Evolutionary conservation across 306 rosid genomes (phyloP).

Genomic region (Sophora flavescens): DNA sequence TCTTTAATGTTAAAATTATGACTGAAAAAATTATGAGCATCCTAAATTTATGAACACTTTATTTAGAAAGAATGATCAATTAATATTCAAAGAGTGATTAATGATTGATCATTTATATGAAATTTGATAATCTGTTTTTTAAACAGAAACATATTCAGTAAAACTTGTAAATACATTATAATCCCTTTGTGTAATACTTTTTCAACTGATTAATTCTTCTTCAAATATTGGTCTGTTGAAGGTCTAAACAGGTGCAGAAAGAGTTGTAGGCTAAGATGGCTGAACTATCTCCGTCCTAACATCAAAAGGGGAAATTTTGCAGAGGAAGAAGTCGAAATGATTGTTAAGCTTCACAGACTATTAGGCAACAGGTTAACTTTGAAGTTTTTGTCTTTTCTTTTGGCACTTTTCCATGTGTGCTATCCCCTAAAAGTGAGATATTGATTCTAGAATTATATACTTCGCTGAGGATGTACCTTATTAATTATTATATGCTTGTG

Average conservation of each 20-base stretch:
- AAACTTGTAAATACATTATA: not conserved
- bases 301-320: constrained; percentile 69
- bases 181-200: not conserved
- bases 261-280: constrained; percentile 75
- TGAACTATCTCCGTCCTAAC: constrained; percentile 73
- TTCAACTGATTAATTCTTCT: not conserved
- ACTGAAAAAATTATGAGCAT: too few relatives aligned
- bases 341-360: constrained; percentile 64
- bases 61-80: too few relatives aligned
- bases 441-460: not conserved
- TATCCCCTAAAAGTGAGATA: not conserved
- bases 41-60: too few relatives aligned
- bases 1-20: too few relatives aligned
- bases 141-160: not conserved
- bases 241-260: constrained; percentile 71
- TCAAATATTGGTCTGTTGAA: constrained; percentile 35
- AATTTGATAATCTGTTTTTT: not conserved
- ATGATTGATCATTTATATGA: not conserved
- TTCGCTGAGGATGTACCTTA: not conserved
- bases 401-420: not conserved
- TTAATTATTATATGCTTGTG: not conserved
- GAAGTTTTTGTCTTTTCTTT: not conserved
- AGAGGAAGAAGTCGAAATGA: constrained; percentile 65
- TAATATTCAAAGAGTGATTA: not conserved
- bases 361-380: constrained; percentile 65